Percentiles rank a stretch among this genome's conserved stretches.
These are phyloP conservation scores for Rhizopogon salebrosus DNA, from an alignment of 768 basidiomycete species.

Conservation along the genomic window DNA sequence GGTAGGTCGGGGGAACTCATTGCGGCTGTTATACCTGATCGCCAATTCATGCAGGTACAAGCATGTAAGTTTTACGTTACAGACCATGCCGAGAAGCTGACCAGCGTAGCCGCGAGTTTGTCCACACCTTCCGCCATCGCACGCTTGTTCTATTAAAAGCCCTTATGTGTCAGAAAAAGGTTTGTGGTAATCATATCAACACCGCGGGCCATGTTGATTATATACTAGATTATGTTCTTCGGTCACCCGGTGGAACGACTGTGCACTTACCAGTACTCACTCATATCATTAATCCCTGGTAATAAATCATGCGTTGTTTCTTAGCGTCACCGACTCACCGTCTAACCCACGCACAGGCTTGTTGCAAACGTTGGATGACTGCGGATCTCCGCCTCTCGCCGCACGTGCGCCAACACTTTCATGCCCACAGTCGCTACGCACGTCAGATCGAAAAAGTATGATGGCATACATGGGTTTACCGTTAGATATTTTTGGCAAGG, in stretches of 20 bases:
- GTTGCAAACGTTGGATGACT: conserved; percentile 85
- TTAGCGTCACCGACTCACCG: not conserved
- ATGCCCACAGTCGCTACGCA: conserved; percentile 74
- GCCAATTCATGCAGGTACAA: conserved; percentile 50
- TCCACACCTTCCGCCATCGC: conserved; percentile 90
- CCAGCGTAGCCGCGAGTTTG: conserved; percentile 64
- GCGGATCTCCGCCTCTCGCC: conserved; percentile 79
- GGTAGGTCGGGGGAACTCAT: conserved; percentile 44
- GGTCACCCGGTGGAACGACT: conserved; percentile 94
- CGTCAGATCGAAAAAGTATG: conserved; percentile 89
- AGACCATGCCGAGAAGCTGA: conserved; percentile 22
- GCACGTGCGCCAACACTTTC: conserved; percentile 55
- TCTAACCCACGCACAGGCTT: conserved; percentile 48
- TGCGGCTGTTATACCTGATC: not conserved
- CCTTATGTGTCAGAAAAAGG: conserved; percentile 89
- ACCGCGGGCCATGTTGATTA: conserved; percentile 5
- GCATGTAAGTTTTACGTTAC: conserved; percentile 40
- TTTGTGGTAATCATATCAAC: conserved; percentile 26
- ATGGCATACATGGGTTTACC: conserved; percentile 92
- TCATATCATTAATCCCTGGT: conserved; percentile 93
- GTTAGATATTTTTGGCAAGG: conserved; percentile 89
- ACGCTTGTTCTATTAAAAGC: conserved; percentile 93
- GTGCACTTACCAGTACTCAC: conserved; percentile 96
- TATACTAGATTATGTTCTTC: conserved; percentile 83
- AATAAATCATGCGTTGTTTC: conserved; percentile 13